phyloP scores from a whole-genome alignment of 352 stramenopile genomes.

The Pythium dissimile region DNA sequence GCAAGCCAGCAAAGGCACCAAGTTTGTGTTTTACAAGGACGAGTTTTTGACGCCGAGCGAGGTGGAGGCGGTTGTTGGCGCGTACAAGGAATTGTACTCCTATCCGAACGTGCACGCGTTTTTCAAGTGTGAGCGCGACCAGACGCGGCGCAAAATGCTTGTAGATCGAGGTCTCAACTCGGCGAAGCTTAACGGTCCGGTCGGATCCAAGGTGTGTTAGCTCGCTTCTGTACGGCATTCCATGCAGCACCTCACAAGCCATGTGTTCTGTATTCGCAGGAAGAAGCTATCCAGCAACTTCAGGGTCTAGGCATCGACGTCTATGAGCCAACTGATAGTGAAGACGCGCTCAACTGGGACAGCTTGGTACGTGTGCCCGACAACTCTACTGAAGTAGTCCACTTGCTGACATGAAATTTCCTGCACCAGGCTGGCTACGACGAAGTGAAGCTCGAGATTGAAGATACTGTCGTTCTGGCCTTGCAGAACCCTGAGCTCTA shows the following conservation, averaged over 20 bases:
- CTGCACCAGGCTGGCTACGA: conserved; percentile 80
- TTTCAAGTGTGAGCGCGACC: conserved; percentile 62
- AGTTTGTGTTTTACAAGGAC: conserved; percentile 87
- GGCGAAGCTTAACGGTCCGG: conserved; percentile 12
- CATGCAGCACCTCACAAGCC: neutral
- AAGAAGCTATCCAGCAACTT: conserved; percentile 78
- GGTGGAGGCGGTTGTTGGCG: conserved; percentile 70
- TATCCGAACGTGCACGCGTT: conserved; percentile 74
- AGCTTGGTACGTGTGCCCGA: conserved; percentile 49
- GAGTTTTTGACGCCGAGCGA: conserved; percentile 66
- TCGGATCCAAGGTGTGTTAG: conserved; percentile 39
- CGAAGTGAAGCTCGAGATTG: conserved; percentile 88
- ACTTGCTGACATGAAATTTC: neutral
- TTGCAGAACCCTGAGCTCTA: conserved; percentile 91
- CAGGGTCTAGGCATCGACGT: conserved; percentile 79
- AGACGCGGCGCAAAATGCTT: conserved; percentile 54
- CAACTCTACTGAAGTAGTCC: neutral
- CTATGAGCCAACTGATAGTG: conserved; percentile 58
- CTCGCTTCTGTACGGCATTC: neutral
- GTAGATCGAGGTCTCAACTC: conserved; percentile 19
- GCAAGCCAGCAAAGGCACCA: conserved; percentile 32
- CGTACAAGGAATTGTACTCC: conserved; percentile 86
- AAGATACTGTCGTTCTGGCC: conserved; percentile 91
- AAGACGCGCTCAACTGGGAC: conserved; percentile 74
- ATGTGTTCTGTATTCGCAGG: conserved; percentile 27